phyloP scores from a whole-genome alignment of 2,329 filamentous ascomycete genomes.

The Fusarium nygamai region DNA sequence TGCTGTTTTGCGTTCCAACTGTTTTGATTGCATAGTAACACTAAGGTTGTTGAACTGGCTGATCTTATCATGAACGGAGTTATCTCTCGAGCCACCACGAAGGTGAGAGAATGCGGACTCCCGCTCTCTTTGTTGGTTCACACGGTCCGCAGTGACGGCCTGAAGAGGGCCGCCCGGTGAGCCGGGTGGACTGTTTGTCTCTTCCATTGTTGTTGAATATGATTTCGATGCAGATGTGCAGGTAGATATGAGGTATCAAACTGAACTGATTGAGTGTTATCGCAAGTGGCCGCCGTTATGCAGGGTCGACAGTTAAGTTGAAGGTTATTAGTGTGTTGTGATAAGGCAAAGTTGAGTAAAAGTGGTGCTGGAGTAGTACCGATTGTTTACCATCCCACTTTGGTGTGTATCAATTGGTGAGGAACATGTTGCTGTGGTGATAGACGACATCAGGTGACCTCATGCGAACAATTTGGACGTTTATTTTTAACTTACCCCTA shows the following conservation, averaged over 20 bases:
- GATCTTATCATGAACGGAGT: constrained; percentile 73
- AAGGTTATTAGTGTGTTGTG: constrained; percentile 30
- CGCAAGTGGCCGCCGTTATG: constrained; percentile 11
- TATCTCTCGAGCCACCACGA: constrained; percentile 60
- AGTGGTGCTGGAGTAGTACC: constrained; percentile 21
- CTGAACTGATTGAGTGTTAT: constrained; percentile 1
- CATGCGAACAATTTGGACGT: neutral
- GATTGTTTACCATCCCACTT: constrained; percentile 42
- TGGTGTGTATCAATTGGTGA: constrained; percentile 1
- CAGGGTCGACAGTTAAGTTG: constrained; percentile 7
- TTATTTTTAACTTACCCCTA: neutral
- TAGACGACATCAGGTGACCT: constrained; percentile 32
- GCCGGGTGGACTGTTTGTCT: constrained; percentile 57
- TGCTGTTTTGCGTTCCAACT: constrained; percentile 71
- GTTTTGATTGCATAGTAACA: constrained; percentile 68
- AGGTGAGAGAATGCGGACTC: constrained; percentile 51
- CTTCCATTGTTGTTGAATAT: constrained; percentile 30
- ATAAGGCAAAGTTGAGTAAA: constrained; percentile 11
- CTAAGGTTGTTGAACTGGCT: constrained; percentile 77
- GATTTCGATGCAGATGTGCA: neutral
- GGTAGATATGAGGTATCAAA: neutral
- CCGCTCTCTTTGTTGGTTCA: constrained; percentile 60
- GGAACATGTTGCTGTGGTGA: constrained; percentile 18
- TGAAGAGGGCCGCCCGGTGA: constrained; percentile 68
- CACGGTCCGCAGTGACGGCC: constrained; percentile 70